Base-by-base conservation (phyloP, 805 yeast species). In the Candida maltosa region DNA sequence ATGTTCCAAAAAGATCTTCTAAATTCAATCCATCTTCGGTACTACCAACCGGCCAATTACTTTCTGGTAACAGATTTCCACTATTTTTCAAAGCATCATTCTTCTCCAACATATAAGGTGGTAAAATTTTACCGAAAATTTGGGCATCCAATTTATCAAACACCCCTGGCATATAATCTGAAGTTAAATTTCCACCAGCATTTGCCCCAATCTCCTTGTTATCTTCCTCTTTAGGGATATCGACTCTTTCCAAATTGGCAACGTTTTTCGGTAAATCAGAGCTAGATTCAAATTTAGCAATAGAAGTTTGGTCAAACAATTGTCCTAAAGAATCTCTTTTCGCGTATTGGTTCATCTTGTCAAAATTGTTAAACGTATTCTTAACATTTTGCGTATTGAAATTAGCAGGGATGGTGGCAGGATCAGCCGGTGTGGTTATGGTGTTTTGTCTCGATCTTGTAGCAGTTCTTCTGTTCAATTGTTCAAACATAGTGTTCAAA, bases 101-200 rank as follows among this genome's bases (percentile, higher is more conserved):
- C 32, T 45, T 51, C 36, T 63, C 69, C 31, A 80, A 66, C 94
- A 86, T 86, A 52, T 84, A 86, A 3, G 95, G 93, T 2, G 95
- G 95, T 32, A 86, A 53, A 44, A 83, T 80, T 26, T 85, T 64
- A 1, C 96, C 96, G 65, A 87, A 87, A 14, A 87, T 71, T 51
- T 86, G 89, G 51, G 86, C 77, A 54, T 87, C 96, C 31, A 87
- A 59, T 45, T 82, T 84, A 54, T 87, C 95, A 69, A 87, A 83
- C 28, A 85, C 81, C 4, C 95, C 93, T 1, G 93, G 87, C 41
- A 84, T 70, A 48, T 85, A 84, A 35, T 36, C 34, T 8, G 24
- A 21, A 9, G 34, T 21, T 10, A 26, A 29, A 19, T 36, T 28
- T 3, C 27, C 25, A 19, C 37, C 37, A 6, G 28, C 22, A 7